Conservation (phyloP, 345 rosid genomes). For the Orychophragmus violaceus region DNA sequence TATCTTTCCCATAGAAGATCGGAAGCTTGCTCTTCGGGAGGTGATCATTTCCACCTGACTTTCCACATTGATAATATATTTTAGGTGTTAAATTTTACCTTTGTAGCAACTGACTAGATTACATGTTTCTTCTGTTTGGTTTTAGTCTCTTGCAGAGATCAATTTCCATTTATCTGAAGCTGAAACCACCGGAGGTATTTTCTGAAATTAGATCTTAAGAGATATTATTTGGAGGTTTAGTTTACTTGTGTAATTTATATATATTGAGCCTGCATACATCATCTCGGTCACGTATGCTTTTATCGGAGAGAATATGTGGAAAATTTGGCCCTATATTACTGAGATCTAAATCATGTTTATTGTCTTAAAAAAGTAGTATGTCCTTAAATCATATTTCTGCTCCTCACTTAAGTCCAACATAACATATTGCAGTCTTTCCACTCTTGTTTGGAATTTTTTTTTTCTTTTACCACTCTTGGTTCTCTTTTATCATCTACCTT, state of each 20-base stretch:
- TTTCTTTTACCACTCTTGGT: neutral
- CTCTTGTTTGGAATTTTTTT: neutral
- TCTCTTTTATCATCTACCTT: neutral
- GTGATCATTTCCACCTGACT: slow-evolving; percentile 34
- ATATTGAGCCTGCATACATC: neutral
- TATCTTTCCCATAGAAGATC: slow-evolving; percentile 95
- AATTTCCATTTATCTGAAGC: slow-evolving; percentile 72
- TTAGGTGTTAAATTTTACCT: slow-evolving; percentile 22
- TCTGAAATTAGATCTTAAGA: slow-evolving; percentile 3
- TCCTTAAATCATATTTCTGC: slow-evolving; percentile 6
- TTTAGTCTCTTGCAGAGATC: slow-evolving; percentile 89
- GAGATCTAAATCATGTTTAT: neutral
- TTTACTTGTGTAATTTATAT: neutral
- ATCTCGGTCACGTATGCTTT: slow-evolving; percentile 2
- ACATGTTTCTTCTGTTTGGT: slow-evolving; percentile 30
- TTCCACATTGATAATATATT: slow-evolving; percentile 4
- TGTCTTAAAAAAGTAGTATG: neutral
- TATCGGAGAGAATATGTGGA: slow-evolving; percentile 4
- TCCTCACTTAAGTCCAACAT: neutral
- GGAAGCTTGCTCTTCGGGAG: slow-evolving; percentile 91
- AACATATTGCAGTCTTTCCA: neutral
- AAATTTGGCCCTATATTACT: neutral
- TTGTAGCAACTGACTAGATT: slow-evolving; percentile 22
- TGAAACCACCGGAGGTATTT: slow-evolving; percentile 77
- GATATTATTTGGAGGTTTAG: slow-evolving; percentile 14